Base-by-base conservation (phyloP, 1,139 yeast species). In the Scheffersomyces cryptocercus region DNA sequence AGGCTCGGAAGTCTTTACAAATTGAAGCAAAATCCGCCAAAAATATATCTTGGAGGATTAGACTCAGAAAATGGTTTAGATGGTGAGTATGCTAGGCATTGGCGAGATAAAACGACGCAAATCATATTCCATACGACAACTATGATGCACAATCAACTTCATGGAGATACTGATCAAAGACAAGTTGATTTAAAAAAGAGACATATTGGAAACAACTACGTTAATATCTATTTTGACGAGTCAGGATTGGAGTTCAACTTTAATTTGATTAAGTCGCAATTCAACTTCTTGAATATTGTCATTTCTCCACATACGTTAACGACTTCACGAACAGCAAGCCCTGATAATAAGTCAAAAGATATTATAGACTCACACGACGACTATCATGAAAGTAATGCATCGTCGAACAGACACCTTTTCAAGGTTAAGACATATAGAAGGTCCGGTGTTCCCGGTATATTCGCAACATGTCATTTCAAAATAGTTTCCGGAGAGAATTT, bases 151-250 rank as follows among this genome's bases (percentile, higher is more conserved):
- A 48, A 49, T 29, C 40, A 38, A 35, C 62, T 58, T n/a, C 53
- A 52, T 3, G 58, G 62, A 40, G 67, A 65, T 5, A 68, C 68
- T 31, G 85, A 82, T 52, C 60, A 64, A 14, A 63, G 64, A 20
- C 68, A 38, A 11, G 45, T 67, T 40, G 78, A 85, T 13, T 63
- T 75, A 58, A 89, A 88, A 62, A 89, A 89, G 62, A 68, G 93
- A 43, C 97, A 89, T 58, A 85, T 89, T 52, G 97, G 97, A 4
- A 89, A 89, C 65, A 81, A 88, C 59, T 84, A 83, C 60, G 95
- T 89, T 43, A 87, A 86, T 56, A 80, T 88, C 36, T 88, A 77
- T 60, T 89, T 81, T 64, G 89, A 88, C 58, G 96, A 88, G 53
- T 82, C 90, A 11, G 77, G 73, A 4, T 62, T 67, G 10, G 80